A percentile compares a stretch with the other conserved stretches of the same genome.
These are phyloP conservation scores for Penicillium antarcticum DNA, from an alignment of 495 filamentous ascomycete species.

Conservation along the genomic window DNA sequence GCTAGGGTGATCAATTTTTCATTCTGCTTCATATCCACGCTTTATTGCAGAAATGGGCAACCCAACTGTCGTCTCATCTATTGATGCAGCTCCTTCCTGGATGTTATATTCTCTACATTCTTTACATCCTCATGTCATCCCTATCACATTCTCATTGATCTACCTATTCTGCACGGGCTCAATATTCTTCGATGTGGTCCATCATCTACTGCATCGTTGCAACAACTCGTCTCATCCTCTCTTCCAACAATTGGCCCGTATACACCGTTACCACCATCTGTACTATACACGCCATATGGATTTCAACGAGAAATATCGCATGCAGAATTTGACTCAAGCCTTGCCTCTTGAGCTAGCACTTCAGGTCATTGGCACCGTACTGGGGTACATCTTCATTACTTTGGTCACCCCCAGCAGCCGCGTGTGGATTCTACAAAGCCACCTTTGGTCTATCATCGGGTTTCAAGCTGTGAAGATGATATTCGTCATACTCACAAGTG, in stretches of 20 bases:
- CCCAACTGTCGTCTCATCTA: too few relatives aligned
- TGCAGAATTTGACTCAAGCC: constrained; percentile 13
- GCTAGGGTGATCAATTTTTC: too few relatives aligned
- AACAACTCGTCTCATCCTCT: constrained; percentile 10
- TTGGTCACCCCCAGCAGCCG: not conserved
- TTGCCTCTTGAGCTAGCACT: constrained; percentile 15
- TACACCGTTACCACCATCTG: constrained; percentile 20
- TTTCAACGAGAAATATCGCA: constrained; percentile 14
- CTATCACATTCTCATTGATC: constrained; percentile 6
- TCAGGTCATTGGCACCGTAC: constrained; percentile 4
- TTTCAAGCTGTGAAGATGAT: not conserved
- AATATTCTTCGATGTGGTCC: constrained; percentile 18
- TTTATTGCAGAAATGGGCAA: too few relatives aligned
- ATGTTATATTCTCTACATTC: too few relatives aligned
- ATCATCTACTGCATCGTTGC: constrained; percentile 16
- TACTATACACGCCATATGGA: constrained; percentile 17
- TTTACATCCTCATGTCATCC: not conserved
- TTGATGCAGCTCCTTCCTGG: too few relatives aligned
- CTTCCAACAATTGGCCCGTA: constrained; percentile 12
- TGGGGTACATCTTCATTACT: constrained; percentile 1
- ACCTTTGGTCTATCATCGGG: not conserved
- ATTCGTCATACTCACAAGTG: constrained; percentile 7
- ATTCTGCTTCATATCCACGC: too few relatives aligned
- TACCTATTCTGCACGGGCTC: constrained; percentile 6
- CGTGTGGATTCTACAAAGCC: not conserved